Conservation (phyloP, 768 basidiomycete genomes). For the Russula olivacea region DNA sequence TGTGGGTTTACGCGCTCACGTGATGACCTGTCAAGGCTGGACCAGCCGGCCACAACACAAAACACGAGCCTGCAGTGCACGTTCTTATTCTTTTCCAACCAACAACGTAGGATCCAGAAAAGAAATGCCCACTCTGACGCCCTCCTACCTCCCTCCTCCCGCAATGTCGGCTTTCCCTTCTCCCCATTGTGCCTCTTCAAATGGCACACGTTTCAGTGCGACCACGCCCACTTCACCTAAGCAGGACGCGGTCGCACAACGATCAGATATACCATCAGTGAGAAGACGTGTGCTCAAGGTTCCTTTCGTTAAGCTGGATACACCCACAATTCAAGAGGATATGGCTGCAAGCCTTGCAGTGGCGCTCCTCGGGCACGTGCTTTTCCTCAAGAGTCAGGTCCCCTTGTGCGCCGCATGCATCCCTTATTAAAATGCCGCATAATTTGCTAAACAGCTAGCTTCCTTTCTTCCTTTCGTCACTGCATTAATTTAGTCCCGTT, state of each 20-base stretch:
- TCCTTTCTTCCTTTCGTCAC: neutral
- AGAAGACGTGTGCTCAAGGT: conserved; percentile 27
- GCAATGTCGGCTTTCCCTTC: neutral
- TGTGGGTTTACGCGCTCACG: conserved; percentile 10
- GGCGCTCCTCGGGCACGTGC: conserved; percentile 58
- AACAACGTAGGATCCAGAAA: neutral
- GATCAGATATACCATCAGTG: neutral
- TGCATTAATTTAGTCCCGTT: conserved; percentile 46
- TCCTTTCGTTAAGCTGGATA: conserved; percentile 44
- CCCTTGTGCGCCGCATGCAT: conserved; percentile 54
- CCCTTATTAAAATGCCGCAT: neutral
- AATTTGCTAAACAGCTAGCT: neutral
- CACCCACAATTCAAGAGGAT: conserved; percentile 46
- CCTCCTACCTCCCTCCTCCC: conserved; percentile 11
- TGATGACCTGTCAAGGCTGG: neutral
- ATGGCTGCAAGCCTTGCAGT: conserved; percentile 61
- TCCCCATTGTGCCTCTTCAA: conserved; percentile 2
- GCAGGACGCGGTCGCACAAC: neutral
- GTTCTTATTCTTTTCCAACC: neutral
- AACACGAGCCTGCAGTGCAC: neutral
- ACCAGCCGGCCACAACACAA: neutral
- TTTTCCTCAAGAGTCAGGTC: conserved; percentile 74
- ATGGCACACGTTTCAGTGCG: neutral
- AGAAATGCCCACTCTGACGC: conserved; percentile 15
- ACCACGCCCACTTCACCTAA: conserved; percentile 10